Percentiles rank a stretch among this genome's conserved stretches.
Conservation (phyloP, 129 eudicot species). For the Ambrosia artemisiifolia region DNA sequence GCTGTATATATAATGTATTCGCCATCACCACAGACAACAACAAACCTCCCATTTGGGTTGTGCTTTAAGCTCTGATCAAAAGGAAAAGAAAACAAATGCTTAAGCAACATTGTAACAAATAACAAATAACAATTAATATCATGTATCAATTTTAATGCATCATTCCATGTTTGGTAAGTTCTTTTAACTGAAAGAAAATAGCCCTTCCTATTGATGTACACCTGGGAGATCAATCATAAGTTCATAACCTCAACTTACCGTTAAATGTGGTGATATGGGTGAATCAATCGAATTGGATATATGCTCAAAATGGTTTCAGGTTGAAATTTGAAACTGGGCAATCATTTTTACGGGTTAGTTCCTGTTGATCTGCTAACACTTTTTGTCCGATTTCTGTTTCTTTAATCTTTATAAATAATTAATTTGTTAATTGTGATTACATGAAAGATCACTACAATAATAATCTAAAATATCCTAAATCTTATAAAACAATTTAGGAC, state of each 20-base stretch:
- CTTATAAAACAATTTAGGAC: neutral
- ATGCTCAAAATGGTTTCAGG: neutral
- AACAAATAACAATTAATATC: neutral
- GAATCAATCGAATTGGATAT: neutral
- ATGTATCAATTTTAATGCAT: neutral
- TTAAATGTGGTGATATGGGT: neutral
- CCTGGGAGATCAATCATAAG: constrained; percentile 7
- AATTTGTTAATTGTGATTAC: neutral
- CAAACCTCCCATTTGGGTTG: constrained; percentile 98
- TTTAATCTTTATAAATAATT: neutral
- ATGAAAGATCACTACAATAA: neutral
- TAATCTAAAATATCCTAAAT: neutral
- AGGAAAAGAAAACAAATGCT: constrained; percentile 15
- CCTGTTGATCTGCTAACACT: neutral
- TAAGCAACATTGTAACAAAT: constrained; percentile 8
- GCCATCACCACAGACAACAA: constrained; percentile 97
- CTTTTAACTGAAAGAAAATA: neutral
- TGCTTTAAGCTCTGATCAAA: constrained; percentile 77
- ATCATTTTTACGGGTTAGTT: neutral
- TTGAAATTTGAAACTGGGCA: neutral
- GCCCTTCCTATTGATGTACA: constrained; percentile 4
- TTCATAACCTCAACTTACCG: neutral
- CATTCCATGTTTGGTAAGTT: constrained; percentile 1
- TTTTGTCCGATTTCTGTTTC: neutral
- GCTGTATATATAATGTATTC: constrained; percentile 95